Conservation (phyloP, 306 rosid genomes). For the Casuarina cunninghamiana region DNA sequence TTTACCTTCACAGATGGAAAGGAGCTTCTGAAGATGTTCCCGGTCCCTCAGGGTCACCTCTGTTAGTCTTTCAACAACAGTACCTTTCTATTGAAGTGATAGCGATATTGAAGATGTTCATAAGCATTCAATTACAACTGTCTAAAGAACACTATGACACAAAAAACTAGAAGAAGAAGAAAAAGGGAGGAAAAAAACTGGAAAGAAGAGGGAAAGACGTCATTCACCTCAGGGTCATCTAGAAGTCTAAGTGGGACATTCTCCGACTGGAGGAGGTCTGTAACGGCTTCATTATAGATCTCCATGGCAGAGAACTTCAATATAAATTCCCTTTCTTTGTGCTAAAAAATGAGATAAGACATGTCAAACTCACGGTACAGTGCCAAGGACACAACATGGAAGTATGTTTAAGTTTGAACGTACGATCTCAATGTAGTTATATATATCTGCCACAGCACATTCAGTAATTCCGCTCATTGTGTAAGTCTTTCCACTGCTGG, state of each 20-base stretch:
- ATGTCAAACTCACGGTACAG: conserved; percentile 24
- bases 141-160: not conserved
- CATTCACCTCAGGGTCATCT: conserved; percentile 87
- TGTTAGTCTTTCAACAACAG: conserved; percentile 73
- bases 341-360: conserved; percentile 48
- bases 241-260: conserved; percentile 65
- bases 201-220: not conserved
- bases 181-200: not conserved
- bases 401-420: conserved; percentile 1
- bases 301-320: conserved; percentile 91
- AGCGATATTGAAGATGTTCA: conserved; percentile 7
- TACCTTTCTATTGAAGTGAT: conserved; percentile 67
- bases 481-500: conserved; percentile 97
- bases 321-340: conserved; percentile 60
- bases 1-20: conserved; percentile 71
- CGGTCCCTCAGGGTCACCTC: conserved; percentile 66
- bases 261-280: conserved; percentile 66
- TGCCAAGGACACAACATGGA: not conserved
- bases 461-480: conserved; percentile 86
- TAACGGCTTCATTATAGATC: conserved; percentile 87
- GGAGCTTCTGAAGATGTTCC: conserved; percentile 59
- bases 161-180: not conserved
- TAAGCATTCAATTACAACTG: conserved; percentile 22
- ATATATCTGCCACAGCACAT: conserved; percentile 66
- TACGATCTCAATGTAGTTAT: conserved; percentile 64